Conservation (phyloP, 768 basidiomycete species). For the Mycena chlorophos region DNA sequence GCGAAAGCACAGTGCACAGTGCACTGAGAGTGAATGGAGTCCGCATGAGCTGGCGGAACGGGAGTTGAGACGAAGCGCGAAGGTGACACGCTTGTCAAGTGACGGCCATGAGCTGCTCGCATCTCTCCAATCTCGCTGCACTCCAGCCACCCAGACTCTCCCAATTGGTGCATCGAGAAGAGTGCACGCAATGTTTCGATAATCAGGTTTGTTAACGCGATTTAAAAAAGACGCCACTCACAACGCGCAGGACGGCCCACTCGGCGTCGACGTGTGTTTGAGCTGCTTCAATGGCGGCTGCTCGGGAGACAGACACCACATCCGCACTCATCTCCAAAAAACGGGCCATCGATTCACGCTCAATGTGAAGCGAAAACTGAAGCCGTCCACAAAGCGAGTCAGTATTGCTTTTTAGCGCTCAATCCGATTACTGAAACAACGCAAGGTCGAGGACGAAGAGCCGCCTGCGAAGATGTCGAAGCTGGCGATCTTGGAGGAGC, state of each 20-base stretch:
- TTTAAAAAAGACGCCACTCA: not conserved
- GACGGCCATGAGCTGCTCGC: slow-evolving; percentile 49
- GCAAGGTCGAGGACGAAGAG: slow-evolving; percentile 71
- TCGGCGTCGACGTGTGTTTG: slow-evolving; percentile 88
- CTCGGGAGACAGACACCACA: slow-evolving; percentile 66
- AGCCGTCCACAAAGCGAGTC: slow-evolving; percentile 64
- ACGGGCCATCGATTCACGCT: slow-evolving; percentile 74
- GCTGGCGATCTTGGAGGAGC: slow-evolving; percentile 83
- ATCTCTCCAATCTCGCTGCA: slow-evolving; percentile 48
- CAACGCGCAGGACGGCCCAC: slow-evolving; percentile 57
- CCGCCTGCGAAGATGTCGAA: slow-evolving; percentile 90
- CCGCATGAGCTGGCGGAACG: not conserved
- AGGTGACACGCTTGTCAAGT: not conserved
- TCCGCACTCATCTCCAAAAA: slow-evolving; percentile 68
- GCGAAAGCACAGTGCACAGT: slow-evolving; percentile 9
- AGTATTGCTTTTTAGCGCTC: slow-evolving; percentile 32
- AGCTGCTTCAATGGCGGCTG: slow-evolving; percentile 95
- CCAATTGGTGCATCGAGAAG: slow-evolving; percentile 82
- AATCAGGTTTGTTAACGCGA: slow-evolving; percentile 59
- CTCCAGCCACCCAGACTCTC: slow-evolving; percentile 61
- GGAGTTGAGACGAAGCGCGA: not conserved
- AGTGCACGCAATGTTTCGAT: slow-evolving; percentile 98
- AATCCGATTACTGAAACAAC: not conserved
- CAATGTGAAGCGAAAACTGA: slow-evolving; percentile 75
- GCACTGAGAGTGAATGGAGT: slow-evolving; percentile 1